A percentile compares a stretch with the other conserved stretches of the same genome.
phyloP scores from a whole-genome alignment of 148 eudicot species.

The Camellia granthamiana region DNA sequence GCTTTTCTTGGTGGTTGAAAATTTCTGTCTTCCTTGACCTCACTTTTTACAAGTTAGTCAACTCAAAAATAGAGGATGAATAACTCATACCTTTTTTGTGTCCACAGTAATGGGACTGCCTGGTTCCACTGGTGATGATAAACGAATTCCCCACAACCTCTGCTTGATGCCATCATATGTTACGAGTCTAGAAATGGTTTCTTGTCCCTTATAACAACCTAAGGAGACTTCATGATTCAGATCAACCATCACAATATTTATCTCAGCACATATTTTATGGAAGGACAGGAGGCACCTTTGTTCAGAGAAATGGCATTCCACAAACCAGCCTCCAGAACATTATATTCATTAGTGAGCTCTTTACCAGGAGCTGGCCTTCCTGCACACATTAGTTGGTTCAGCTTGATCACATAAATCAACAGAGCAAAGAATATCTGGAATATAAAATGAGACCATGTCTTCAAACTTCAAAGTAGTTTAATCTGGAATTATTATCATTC shows the following conservation, averaged over 20 bases:
- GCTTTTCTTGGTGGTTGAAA: not conserved
- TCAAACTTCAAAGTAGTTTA: not conserved
- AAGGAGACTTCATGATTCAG: constrained; percentile 18
- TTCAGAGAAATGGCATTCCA: constrained; percentile 60
- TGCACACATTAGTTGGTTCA: constrained; percentile 29
- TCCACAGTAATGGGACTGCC: constrained; percentile 53
- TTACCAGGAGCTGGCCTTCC: constrained; percentile 74
- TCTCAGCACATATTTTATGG: not conserved
- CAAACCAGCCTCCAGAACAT: constrained; percentile 76
- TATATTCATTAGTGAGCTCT: constrained; percentile 68
- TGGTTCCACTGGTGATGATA: constrained; percentile 56
- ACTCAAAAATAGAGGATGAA: not conserved
- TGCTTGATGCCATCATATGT: constrained; percentile 76
- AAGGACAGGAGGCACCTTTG: constrained; percentile 41
- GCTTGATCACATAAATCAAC: not conserved
- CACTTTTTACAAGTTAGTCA: not conserved
- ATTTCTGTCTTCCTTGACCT: not conserved
- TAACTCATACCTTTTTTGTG: constrained; percentile 51
- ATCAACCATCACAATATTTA: not conserved
- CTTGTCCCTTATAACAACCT: constrained; percentile 85
- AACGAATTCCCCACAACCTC: constrained; percentile 56
- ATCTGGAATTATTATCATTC: not conserved
- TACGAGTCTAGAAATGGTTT: constrained; percentile 66
- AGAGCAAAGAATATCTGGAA: not conserved
- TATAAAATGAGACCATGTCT: not conserved